Evolutionary conservation across 345 rosid genomes (phyloP).

Genomic region (Hypericum perforatum): DNA sequence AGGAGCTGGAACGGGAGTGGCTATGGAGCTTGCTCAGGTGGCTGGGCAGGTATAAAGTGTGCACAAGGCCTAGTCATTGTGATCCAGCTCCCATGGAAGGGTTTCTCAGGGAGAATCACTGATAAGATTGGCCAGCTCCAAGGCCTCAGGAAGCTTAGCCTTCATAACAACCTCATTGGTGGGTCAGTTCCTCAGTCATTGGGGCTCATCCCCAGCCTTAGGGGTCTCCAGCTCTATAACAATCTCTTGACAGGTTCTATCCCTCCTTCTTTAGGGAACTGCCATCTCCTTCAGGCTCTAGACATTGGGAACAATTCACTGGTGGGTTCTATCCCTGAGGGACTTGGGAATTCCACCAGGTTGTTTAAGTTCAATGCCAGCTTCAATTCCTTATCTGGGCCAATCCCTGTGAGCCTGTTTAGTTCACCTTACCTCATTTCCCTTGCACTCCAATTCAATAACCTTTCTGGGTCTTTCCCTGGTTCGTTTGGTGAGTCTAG

Average conservation of each 20-base stretch:
- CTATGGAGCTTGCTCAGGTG: conserved; percentile 22
- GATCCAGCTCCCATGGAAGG: conserved; percentile 22
- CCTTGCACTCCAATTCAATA: conserved; percentile 52
- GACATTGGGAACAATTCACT: conserved; percentile 7
- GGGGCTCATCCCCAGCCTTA: conserved; percentile 17
- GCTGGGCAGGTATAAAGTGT: conserved; percentile 23
- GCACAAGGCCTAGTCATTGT: conserved; percentile 24
- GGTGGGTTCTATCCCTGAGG: background rate
- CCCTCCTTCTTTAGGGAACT: conserved; percentile 21
- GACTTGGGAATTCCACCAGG: background rate
- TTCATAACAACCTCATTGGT: conserved; percentile 16
- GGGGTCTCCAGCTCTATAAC: conserved; percentile 20
- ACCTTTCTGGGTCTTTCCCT: conserved; percentile 41
- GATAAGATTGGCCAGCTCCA: conserved; percentile 23
- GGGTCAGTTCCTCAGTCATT: conserved; percentile 15
- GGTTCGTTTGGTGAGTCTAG: conserved; percentile 47
- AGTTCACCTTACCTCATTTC: conserved; percentile 37
- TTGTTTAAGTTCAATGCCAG: conserved; percentile 35
- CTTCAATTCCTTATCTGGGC: conserved; percentile 47
- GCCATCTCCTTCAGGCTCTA: conserved; percentile 15
- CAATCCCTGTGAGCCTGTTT: conserved; percentile 36
- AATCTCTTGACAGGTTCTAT: conserved; percentile 16
- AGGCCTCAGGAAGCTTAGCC: conserved; percentile 16
- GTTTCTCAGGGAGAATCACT: conserved; percentile 16
- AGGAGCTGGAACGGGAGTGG: conserved; percentile 21